Evolutionary conservation across 164 flowering plant species (phyloP), one percentile per base, ranked within the genome.

Genomic region (Sedum album): DNA sequence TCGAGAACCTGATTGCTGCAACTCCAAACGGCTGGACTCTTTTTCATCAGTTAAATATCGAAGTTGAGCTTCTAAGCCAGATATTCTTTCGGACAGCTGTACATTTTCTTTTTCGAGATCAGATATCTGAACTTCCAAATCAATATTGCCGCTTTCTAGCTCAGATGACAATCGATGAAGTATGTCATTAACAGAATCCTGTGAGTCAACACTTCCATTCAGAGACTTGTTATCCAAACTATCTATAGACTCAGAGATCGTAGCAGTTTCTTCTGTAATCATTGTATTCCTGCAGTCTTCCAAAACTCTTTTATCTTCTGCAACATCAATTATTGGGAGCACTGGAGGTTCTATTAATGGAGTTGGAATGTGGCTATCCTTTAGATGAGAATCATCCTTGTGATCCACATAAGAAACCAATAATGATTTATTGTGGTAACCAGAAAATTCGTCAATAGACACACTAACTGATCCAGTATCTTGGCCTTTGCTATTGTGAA

Each of bases 51-150:
- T 82, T 72, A 91, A 68, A 67, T 81, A 79, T 71, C 84, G 77
- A 42, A 85, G 49, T 73, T 86, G 92, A 76, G 86, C 82, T 75
- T 91, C 92, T 79, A 88, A 44, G 42, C 82, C 90, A 71, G 86
- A 90, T 66, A 90, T 77, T 57, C 83, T 69, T 73, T 84, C 88
- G 30, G 83, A 83, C 65, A 88, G 70, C 68, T 80, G 80, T 55
- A 84, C 42, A 71, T 88, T 90, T 76, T 90, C 96, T 68, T 80
- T 80, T 80, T 85, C 90, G 69, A 88, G 69, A 63, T 79, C 86
- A 51, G 80, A 80, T 41, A 88, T 66, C 30, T 78, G 88, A 35
- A 75, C 51, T 75, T 88, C 90, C n/a, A 85, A 60, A 65, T 82
- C 86, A 31, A 42, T 33, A 66, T 77, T 84, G 48, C 72, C 72